Evolutionary conservation across 805 yeast species (phyloP).

Genomic region (Barnettozyma californica): DNA sequence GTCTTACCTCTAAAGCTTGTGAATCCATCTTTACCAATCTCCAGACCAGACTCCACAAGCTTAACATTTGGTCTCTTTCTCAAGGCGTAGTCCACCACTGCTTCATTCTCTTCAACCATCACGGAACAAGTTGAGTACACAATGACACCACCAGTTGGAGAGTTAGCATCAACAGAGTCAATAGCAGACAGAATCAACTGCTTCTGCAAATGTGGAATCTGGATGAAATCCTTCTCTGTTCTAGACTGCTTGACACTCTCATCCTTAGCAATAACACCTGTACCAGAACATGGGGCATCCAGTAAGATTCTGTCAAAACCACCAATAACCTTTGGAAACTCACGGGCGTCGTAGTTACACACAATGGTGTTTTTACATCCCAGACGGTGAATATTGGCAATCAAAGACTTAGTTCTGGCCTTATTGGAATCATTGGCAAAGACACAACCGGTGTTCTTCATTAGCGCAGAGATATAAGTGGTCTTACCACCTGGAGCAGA

Average conservation of each 20-base stretch:
- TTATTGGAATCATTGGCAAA: constrained; percentile 97
- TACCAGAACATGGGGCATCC: constrained; percentile 99
- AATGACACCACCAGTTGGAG: constrained; percentile 86
- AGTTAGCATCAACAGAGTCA: constrained; percentile 92
- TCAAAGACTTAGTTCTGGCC: constrained; percentile 90
- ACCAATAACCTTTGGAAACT: constrained; percentile 96
- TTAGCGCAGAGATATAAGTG: constrained; percentile 87
- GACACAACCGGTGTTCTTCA: constrained; percentile 97
- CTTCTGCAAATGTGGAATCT: constrained; percentile 94
- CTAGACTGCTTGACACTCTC: constrained; percentile 89
- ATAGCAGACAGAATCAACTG: constrained; percentile 91
- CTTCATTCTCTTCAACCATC: constrained; percentile 96
- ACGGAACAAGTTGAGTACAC: constrained; percentile 98
- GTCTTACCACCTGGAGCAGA: constrained; percentile 99
- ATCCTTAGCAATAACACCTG: constrained; percentile 98
- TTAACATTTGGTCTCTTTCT: constrained; percentile 95
- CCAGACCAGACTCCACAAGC: constrained; percentile 86
- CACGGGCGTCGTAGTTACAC: constrained; percentile 96
- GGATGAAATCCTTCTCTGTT: constrained; percentile 94
- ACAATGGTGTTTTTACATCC: constrained; percentile 97
- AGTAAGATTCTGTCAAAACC: constrained; percentile 92
- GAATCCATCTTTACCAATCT: constrained; percentile 94
- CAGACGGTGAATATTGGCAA: constrained; percentile 94
- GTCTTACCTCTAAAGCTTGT: constrained; percentile 89
- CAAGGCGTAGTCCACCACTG: constrained; percentile 96